Evolutionary conservation across 768 basidiomycete species (phyloP), one percentile per base, ranked within the genome.

Genomic region (Pholiota molesta): DNA sequence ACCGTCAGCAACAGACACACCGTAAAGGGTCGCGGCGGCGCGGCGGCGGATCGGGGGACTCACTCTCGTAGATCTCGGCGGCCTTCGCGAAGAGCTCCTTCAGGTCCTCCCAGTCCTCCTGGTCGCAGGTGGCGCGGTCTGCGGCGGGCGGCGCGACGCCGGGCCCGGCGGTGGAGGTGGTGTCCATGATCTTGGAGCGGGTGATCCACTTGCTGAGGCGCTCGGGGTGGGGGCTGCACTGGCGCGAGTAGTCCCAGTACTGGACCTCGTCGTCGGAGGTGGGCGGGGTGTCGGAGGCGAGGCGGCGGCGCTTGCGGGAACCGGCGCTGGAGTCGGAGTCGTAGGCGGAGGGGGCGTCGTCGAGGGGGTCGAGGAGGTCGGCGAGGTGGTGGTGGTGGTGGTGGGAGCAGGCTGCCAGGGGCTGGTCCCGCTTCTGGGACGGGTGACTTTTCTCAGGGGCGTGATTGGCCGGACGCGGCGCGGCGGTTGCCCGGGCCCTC

Each of bases 61-160:
- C 69, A 87, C 87, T 75, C 64, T 90, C 87, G 65, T 85, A 88
- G 60, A 80, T 77, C 62, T 87, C 83, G 3, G 80, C 77, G 19
- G 87, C 86, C 54, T 79, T 79, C 0, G 77, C 74, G 69, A 87
- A 88, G 10, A 89, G 76, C 60, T 86, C 85, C 71, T 89, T 89
- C 47, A 90, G 75, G 71, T 85, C 83, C 57, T 86, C 80, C 89
- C 89, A 90, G 68, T 89, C 88, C 57, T 84, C 82, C 52, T 77
- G 64, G 54, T 77, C 73, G 59, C 74, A 79, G 0, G 72, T 68
- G 5, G 65, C 62, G 35, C 57, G 26, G 17, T 59, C n/a, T 1
- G 55, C 45, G 6, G 59, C 16, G 51, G 58, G 23, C 33, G 21
- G 13, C 17, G 11, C 29, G 14, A 29, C 45, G 28, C 56, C 76